Base-by-base conservation (phyloP, 164 flowering plant species). In the Amborella trichopoda region DNA sequence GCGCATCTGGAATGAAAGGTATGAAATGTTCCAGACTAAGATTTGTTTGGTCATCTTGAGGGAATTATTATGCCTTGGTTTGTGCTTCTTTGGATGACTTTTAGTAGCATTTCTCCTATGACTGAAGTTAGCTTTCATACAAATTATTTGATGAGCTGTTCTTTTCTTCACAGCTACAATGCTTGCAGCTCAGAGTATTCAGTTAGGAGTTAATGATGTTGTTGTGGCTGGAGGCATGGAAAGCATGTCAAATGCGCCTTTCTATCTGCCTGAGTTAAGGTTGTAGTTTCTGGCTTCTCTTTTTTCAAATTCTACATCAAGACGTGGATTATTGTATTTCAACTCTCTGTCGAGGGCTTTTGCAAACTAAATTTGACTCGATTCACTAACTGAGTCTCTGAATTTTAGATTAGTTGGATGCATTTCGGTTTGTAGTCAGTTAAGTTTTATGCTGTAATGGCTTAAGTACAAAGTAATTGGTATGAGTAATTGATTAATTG, bases 1-100 rank as follows among this genome's bases (percentile, higher is more conserved):
- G 95, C 63, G 61, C 96, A 6, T 79, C 98, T 2, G 98, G 98
- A 32, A 73, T 90, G 86, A 90, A 90, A 67, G 96, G 96, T 86
- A 38, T 10, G 32, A 6, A n/a, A n/a, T n/a, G n/a, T n/a, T n/a
- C n/a, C n/a, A n/a, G n/a, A n/a, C n/a, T 6, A n/a, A n/a, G n/a
- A n/a, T n/a, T n/a, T n/a, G n/a, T n/a, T n/a, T n/a, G n/a, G n/a
- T n/a, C n/a, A n/a, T n/a, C n/a, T n/a, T n/a, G n/a, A n/a, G n/a
- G n/a, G n/a, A n/a, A n/a, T n/a, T n/a, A n/a, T n/a, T n/a, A n/a
- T n/a, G n/a, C n/a, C n/a, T n/a, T n/a, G n/a, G n/a, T n/a, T n/a
- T n/a, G n/a, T n/a, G n/a, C n/a, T n/a, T n/a, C n/a, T n/a, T n/a
- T n/a, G n/a, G n/a, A n/a, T n/a, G n/a, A n/a, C n/a, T n/a, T n/a